Conservation (phyloP, 129 eudicot species). For the Solidago caesia region DNA sequence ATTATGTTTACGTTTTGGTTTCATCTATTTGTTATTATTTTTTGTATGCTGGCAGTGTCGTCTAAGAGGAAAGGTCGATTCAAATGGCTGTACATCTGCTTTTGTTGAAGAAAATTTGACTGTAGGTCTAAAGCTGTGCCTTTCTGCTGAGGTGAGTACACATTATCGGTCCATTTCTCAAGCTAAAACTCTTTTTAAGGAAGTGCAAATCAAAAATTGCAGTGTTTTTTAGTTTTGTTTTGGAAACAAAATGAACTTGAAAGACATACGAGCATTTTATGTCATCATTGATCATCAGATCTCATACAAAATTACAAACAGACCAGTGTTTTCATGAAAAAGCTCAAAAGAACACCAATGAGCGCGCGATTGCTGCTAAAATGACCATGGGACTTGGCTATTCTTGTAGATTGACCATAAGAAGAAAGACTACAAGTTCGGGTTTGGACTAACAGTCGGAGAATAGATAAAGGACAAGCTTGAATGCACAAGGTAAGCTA, state of each 20-base stretch:
- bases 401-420: slow-evolving; percentile 65
- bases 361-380: neutral
- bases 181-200: neutral
- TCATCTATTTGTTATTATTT: neutral
- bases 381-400: neutral
- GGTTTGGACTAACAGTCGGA: slow-evolving; percentile 81
- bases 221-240: neutral
- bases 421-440: slow-evolving; percentile 89
- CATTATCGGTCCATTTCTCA: neutral
- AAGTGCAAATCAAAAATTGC: neutral
- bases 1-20: neutral
- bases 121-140: slow-evolving; percentile 76
- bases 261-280: neutral
- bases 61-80: slow-evolving; percentile 85
- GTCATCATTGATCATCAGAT: neutral
- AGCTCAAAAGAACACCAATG: neutral
- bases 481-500: neutral
- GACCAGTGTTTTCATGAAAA: neutral
- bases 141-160: slow-evolving; percentile 80
- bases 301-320: neutral
- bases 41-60: slow-evolving; percentile 52
- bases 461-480: slow-evolving; percentile 41
- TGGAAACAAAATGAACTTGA: neutral
- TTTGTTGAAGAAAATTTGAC: slow-evolving; percentile 76
- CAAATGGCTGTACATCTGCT: slow-evolving; percentile 76